These are phyloP conservation scores for Ceratopteris richardii DNA, from an alignment of 75 land plant genomes.

Conservation along the genomic window DNA sequence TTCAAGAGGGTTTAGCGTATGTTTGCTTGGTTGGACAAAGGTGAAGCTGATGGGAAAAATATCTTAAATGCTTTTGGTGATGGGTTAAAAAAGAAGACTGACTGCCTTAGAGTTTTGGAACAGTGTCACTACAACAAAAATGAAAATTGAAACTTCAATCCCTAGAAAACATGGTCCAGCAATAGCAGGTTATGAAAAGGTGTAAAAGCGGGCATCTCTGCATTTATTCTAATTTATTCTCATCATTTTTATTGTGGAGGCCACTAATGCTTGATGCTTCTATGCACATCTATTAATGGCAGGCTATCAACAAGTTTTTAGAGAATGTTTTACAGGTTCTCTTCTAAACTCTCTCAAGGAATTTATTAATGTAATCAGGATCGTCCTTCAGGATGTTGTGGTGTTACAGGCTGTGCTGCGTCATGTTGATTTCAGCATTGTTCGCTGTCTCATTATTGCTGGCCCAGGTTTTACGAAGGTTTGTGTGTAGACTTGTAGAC, in stretches of 20 bases:
- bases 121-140: slow-evolving; percentile 70
- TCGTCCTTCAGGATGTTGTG: not conserved
- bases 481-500: not conserved
- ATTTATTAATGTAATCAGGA: not conserved
- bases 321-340: slow-evolving; percentile 83
- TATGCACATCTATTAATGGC: too few species aligned
- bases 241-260: too few species aligned
- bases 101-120: not conserved
- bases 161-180: slow-evolving; percentile 95
- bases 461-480: slow-evolving; percentile 97
- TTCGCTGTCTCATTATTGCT: slow-evolving; percentile 90
- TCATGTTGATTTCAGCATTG: slow-evolving; percentile 71
- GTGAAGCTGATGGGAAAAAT: slow-evolving; percentile 31
- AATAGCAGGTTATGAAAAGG: slow-evolving; percentile 89
- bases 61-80: too few species aligned
- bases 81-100: too few species aligned
- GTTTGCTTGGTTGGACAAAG: slow-evolving; percentile 79
- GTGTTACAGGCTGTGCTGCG: slow-evolving; percentile 56
- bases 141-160: slow-evolving; percentile 74
- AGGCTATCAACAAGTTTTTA: slow-evolving; percentile 86
- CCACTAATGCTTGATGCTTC: too few species aligned
- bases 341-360: not conserved
- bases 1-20: slow-evolving; percentile 93
- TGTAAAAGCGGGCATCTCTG: too few species aligned
- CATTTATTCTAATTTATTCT: too few species aligned